Evolutionary conservation across 116 monocot genomes (phyloP).

Genomic region (Trichopus zeylanicus): DNA sequence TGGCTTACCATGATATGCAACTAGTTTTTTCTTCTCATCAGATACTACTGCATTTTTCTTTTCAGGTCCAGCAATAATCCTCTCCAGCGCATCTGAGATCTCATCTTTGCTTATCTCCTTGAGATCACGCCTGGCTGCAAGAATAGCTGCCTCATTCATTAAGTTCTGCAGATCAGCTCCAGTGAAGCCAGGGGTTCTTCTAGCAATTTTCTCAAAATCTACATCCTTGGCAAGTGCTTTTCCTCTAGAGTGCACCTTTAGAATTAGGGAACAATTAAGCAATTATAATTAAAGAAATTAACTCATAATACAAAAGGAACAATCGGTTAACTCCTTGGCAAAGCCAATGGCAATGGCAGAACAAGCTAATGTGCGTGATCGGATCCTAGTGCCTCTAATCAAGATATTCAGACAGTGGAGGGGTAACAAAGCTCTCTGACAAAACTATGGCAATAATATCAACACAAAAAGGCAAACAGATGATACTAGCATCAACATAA

Average conservation of each 20-base stretch:
- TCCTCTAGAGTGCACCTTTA: conserved; percentile 94
- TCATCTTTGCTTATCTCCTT: conserved; percentile 99
- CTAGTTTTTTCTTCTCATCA: conserved; percentile 93
- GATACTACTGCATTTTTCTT: conserved; percentile 99
- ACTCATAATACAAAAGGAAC: too few relatives aligned
- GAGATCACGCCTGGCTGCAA: conserved; percentile 93
- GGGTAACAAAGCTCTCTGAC: too few relatives aligned
- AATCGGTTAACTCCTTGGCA: too few relatives aligned
- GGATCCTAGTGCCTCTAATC: too few relatives aligned
- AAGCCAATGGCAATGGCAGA: too few relatives aligned
- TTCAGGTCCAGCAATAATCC: conserved; percentile 98
- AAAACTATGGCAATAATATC: too few relatives aligned
- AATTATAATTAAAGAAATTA: too few relatives aligned
- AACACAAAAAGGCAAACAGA: too few relatives aligned
- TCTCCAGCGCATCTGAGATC: conserved; percentile 95
- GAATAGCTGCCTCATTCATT: conserved; percentile 99
- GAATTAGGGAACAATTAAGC: background rate
- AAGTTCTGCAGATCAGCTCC: conserved; percentile 98
- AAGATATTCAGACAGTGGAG: too few relatives aligned
- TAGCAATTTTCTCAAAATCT: conserved; percentile 94
- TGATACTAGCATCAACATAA: too few relatives aligned
- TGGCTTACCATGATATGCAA: conserved; percentile 89
- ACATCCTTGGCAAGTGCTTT: conserved; percentile 97
- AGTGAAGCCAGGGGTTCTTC: conserved; percentile 97
- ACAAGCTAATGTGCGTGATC: too few relatives aligned